Percentiles rank a stretch among this genome's conserved stretches.
Conservation (phyloP, 2,329 filamentous ascomycete genomes). For the Coniella vitis region DNA sequence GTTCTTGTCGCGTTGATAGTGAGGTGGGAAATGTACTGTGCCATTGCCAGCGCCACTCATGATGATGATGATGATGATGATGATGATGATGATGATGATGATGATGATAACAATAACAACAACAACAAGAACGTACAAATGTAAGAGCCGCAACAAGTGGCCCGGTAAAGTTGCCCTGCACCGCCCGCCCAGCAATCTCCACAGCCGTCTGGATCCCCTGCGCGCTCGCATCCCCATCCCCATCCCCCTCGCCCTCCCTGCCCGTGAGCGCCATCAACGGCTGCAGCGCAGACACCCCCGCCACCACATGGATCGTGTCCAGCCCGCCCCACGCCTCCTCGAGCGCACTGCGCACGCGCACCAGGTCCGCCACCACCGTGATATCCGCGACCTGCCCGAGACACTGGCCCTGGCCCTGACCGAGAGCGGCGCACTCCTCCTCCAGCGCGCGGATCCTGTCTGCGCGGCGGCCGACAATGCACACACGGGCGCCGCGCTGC, state of each 20-base stretch:
- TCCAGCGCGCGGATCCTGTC: conserved; percentile 22
- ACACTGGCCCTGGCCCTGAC: conserved; percentile 13
- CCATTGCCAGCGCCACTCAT: too few species aligned
- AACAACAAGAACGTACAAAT: conserved; percentile 17
- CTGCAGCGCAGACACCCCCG: conserved; percentile 28
- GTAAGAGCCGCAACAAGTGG: conserved; percentile 24
- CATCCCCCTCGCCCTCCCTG: conserved; percentile 14
- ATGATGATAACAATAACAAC: neutral
- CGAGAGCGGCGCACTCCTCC: conserved; percentile 20
- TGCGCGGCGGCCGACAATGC: conserved; percentile 24
- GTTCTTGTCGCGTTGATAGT: too few species aligned
- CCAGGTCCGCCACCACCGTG: conserved; percentile 23
- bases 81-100: too few species aligned
- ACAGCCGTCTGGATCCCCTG: conserved; percentile 21
- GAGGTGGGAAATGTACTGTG: too few species aligned
- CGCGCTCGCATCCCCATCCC: conserved; percentile 18
- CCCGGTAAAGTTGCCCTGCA: conserved; percentile 25
- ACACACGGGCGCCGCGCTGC: conserved; percentile 23
- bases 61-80: too few species aligned
- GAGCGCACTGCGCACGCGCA: conserved; percentile 21
- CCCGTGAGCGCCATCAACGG: conserved; percentile 26
- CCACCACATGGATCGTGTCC: conserved; percentile 26
- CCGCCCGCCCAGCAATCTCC: conserved; percentile 21
- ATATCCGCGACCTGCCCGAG: conserved; percentile 24
- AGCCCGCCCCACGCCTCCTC: conserved; percentile 23